Conservation (phyloP, 2,329 filamentous ascomycete genomes). For the Exophiala mesophila region DNA sequence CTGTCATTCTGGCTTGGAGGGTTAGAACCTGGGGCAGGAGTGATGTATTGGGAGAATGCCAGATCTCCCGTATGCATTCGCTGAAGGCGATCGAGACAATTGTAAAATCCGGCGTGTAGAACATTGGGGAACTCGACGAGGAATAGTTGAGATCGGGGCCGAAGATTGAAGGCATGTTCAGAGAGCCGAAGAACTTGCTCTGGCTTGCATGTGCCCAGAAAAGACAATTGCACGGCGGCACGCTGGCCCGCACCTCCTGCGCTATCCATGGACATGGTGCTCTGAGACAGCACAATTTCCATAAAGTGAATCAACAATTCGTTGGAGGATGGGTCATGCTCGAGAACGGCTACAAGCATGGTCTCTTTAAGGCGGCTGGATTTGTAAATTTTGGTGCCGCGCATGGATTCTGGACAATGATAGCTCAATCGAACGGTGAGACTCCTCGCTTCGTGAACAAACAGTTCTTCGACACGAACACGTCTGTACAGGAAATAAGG, state of each 20-base stretch:
- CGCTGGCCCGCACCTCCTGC: conserved; percentile 12
- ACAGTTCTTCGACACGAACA: conserved; percentile 18
- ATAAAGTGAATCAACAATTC: conserved; percentile 29
- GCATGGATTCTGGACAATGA: conserved; percentile 28
- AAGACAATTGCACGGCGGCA: conserved; percentile 20
- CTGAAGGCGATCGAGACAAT: conserved; percentile 54
- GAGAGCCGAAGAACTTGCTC: conserved; percentile 23
- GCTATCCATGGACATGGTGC: conserved; percentile 22
- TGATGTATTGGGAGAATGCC: conserved; percentile 23
- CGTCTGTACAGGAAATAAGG: conserved; percentile 18
- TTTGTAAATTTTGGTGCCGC: conserved; percentile 24
- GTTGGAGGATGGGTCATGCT: conserved; percentile 23
- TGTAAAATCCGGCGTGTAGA: conserved; percentile 54
- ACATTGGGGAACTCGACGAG: conserved; percentile 61
- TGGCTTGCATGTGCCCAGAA: conserved; percentile 14
- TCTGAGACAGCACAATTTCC: conserved; percentile 23
- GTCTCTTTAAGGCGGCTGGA: conserved; percentile 28
- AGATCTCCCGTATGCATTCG: conserved; percentile 40
- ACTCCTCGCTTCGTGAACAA: conserved; percentile 22
- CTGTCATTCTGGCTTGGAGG: neutral
- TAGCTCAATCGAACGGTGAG: conserved; percentile 29
- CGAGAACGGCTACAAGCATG: conserved; percentile 30
- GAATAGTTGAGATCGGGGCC: conserved; percentile 17
- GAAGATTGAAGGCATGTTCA: conserved; percentile 23
- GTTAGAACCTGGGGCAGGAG: conserved; percentile 9